Evolutionary conservation across 495 filamentous ascomycete genomes (phyloP).

Genomic region (Hypomontagnella monticulosa): DNA sequence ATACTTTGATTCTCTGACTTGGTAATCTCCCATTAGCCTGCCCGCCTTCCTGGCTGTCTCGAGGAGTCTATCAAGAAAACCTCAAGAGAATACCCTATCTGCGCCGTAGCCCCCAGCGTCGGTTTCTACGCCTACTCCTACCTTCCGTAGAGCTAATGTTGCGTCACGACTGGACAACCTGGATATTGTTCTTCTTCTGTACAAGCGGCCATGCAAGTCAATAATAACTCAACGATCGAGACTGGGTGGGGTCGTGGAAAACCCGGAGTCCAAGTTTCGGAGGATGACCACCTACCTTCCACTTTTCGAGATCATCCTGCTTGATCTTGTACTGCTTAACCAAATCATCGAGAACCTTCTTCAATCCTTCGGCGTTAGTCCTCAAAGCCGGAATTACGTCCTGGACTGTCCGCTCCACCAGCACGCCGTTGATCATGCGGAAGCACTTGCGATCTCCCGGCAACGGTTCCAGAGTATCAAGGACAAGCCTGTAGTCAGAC

Average conservation of each 20-base stretch:
- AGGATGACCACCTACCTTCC: conserved; percentile 80
- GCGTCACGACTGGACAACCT: conserved; percentile 81
- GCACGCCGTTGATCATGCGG: conserved; percentile 96
- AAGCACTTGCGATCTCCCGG: conserved; percentile 93
- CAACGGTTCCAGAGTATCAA: conserved; percentile 90
- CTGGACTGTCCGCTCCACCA: conserved; percentile 91
- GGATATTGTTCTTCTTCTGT: conserved; percentile 98
- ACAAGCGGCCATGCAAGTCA: conserved; percentile 41
- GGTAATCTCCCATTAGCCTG: conserved; percentile 20
- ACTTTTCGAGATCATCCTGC: conserved; percentile 94
- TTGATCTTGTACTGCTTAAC: conserved; percentile 97
- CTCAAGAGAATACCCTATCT: conserved; percentile 16
- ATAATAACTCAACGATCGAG: conserved; percentile 23
- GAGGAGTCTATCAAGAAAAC: conserved; percentile 20
- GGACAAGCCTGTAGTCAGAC: conserved; percentile 76
- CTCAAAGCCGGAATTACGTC: conserved; percentile 90
- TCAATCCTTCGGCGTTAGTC: conserved; percentile 94
- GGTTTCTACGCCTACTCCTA: conserved; percentile 18
- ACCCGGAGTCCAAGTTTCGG: conserved; percentile 21
- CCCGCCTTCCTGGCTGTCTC: conserved; percentile 18
- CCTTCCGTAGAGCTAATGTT: conserved; percentile 13
- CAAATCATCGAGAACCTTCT: conserved; percentile 94
- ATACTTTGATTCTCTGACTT: conserved; percentile 20
- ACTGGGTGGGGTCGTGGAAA: conserved; percentile 19
- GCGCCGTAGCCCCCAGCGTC: conserved; percentile 13